Percentiles rank a stretch among this genome's conserved stretches.
These are phyloP conservation scores for Boletus reticuloceps DNA, from an alignment of 768 basidiomycete species.

Conservation along the genomic window DNA sequence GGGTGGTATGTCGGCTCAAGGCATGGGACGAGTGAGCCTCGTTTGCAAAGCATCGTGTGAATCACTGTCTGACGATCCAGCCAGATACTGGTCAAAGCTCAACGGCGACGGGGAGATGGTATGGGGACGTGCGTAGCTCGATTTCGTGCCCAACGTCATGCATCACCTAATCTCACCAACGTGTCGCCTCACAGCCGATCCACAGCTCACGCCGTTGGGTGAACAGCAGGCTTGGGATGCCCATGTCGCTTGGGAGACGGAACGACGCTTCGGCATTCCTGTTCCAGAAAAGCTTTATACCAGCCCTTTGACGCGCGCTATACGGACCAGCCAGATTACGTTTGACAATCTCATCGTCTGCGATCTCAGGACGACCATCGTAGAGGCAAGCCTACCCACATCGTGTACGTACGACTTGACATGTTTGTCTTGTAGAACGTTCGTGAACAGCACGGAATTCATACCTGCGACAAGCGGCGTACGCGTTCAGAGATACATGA, in stretches of 20 bases:
- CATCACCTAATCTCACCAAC: not conserved
- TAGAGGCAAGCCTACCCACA: conserved; percentile 44
- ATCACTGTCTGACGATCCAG: not conserved
- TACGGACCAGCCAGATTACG: conserved; percentile 50
- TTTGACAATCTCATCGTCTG: conserved; percentile 40
- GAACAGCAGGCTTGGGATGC: conserved; percentile 45
- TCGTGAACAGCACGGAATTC: conserved; percentile 59
- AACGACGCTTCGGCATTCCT: not conserved
- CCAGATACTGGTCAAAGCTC: conserved; percentile 46
- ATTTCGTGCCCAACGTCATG: not conserved
- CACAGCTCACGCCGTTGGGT: conserved; percentile 56
- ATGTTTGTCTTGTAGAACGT: conserved; percentile 44
- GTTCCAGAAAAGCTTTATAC: conserved; percentile 1
- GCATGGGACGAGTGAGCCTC: conserved; percentile 6
- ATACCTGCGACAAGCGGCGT: conserved; percentile 69
- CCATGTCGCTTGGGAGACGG: not conserved
- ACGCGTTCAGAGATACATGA: conserved; percentile 39
- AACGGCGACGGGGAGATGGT: conserved; percentile 50
- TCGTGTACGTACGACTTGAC: not conserved
- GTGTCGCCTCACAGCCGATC: conserved; percentile 14
- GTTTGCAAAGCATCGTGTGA: no score
- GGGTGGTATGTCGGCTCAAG: not conserved
- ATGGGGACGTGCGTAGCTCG: conserved; percentile 57
- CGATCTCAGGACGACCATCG: conserved; percentile 35
- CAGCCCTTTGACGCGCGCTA: conserved; percentile 55